These are phyloP conservation scores for Candida parachauliodes DNA, from an alignment of 805 yeast genomes.

Conservation along the genomic window DNA sequence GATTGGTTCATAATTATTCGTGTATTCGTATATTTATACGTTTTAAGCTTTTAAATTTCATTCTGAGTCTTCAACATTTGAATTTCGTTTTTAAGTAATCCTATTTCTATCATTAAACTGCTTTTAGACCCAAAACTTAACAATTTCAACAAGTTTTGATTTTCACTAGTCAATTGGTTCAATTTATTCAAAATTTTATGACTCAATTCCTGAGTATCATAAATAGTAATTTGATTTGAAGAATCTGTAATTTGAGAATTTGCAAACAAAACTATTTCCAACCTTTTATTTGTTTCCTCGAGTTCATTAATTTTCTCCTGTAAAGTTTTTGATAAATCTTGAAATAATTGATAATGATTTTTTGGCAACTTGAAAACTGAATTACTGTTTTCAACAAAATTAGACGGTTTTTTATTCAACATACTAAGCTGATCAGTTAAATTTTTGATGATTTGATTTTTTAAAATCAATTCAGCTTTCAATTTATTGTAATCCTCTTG, in stretches of 20 bases:
- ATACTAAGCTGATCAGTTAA: slow-evolving; percentile 31
- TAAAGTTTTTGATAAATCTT: slow-evolving; percentile 45
- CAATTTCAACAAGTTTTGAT: slow-evolving; percentile 66
- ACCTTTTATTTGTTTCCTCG: slow-evolving; percentile 55
- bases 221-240: slow-evolving; percentile 15
- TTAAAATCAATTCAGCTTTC: slow-evolving; percentile 50
- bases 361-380: slow-evolving; percentile 34
- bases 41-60: too few species aligned
- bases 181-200: slow-evolving; percentile 67
- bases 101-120: slow-evolving; percentile 66
- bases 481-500: slow-evolving; percentile 31
- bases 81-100: slow-evolving; percentile 41
- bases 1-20: too few species aligned
- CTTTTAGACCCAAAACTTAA: slow-evolving; percentile 73
- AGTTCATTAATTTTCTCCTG: slow-evolving; percentile 48
- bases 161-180: slow-evolving; percentile 60
- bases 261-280: slow-evolving; percentile 53
- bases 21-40: too few species aligned
- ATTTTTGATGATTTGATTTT: slow-evolving; percentile 42
- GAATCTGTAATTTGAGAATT: slow-evolving; percentile 24
- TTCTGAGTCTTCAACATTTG: slow-evolving; percentile 7
- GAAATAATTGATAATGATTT: slow-evolving; percentile 44
- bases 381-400: slow-evolving; percentile 4
- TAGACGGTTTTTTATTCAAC: slow-evolving; percentile 11
- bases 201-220: slow-evolving; percentile 71